These are phyloP conservation scores for Schizonepeta tenuifolia DNA, from an alignment of 257 asterid genomes.

Conservation along the genomic window DNA sequence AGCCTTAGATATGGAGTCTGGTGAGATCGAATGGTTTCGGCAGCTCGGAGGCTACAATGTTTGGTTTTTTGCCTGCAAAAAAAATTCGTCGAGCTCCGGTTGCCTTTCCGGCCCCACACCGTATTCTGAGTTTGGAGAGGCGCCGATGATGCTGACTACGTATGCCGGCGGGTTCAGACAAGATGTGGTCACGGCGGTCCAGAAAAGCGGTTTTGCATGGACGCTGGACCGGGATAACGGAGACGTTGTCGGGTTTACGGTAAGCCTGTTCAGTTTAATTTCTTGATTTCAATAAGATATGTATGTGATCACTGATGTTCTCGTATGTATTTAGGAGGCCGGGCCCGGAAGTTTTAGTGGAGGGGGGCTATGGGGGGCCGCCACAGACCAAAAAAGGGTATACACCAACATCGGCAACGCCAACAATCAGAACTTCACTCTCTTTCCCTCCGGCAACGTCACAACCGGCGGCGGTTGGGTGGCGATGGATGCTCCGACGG, in stretches of 20 bases:
- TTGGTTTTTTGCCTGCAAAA: not conserved
- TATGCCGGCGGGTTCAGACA: conserved; percentile 22
- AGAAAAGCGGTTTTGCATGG: conserved; percentile 64
- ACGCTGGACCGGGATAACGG: conserved; percentile 52
- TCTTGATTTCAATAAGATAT: too few relatives aligned
- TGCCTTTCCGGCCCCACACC: not conserved
- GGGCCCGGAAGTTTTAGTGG: conserved; percentile 55
- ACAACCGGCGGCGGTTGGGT: conserved; percentile 60
- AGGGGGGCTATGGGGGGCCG: conserved; percentile 63
- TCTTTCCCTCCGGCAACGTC: conserved; percentile 14
- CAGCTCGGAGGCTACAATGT: not conserved
- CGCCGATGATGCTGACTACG: not conserved
- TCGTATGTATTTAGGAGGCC: conserved; percentile 40
- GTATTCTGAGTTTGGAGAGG: not conserved
- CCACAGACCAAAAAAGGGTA: conserved; percentile 38
- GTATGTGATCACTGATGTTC: not conserved
- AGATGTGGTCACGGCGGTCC: conserved; percentile 52
- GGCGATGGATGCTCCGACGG: conserved; percentile 49
- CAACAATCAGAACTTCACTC: not conserved
- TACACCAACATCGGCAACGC: conserved; percentile 9
- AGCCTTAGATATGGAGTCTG: not conserved
- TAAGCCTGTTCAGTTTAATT: conserved; percentile 14
- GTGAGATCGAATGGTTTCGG: not conserved
- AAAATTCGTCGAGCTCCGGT: not conserved
- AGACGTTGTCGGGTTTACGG: conserved; percentile 47